Evolutionary conservation across 108 stramenopile genomes (phyloP).

Genomic region (Nitzschia putrida): DNA sequence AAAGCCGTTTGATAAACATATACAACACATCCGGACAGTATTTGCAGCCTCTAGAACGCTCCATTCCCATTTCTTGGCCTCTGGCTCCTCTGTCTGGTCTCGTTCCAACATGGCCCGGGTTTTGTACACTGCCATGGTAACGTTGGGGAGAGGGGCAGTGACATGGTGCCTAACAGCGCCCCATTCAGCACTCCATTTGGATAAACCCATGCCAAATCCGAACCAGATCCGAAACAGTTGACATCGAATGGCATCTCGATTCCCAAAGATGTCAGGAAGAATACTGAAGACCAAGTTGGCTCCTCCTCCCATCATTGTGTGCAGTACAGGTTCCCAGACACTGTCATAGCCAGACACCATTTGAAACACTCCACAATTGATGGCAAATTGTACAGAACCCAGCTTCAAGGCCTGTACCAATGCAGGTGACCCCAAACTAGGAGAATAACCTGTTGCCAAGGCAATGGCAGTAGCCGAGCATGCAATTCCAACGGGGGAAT

Average conservation of each 20-base stretch:
- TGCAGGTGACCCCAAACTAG: neutral
- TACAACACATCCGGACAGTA: neutral
- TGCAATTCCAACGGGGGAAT: neutral
- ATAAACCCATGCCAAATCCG: slow-evolving; percentile 1
- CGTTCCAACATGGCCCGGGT: neutral
- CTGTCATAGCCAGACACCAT: neutral
- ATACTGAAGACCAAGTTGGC: neutral
- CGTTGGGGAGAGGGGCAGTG: slow-evolving; percentile 1
- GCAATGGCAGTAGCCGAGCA: neutral
- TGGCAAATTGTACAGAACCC: slow-evolving; percentile 8
- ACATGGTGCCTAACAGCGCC: neutral
- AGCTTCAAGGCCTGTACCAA: neutral
- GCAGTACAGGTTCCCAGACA: neutral
- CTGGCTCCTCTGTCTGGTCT: slow-evolving; percentile 8
- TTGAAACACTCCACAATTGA: neutral
- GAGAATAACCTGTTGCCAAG: slow-evolving; percentile 3
- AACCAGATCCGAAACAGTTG: slow-evolving; percentile 1
- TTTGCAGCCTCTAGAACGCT: neutral
- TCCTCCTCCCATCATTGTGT: neutral
- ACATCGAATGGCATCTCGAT: slow-evolving; percentile 4
- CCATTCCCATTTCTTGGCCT: neutral
- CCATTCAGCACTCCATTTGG: slow-evolving; percentile 6
- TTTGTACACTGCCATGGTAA: neutral
- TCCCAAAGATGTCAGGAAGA: slow-evolving; percentile 11
- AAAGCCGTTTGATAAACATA: slow-evolving; percentile 8